Percentiles rank a stretch among this genome's conserved stretches.
These are phyloP conservation scores for Penicillium concentricum DNA, from an alignment of 2,329 filamentous ascomycete genomes.

Conservation along the genomic window DNA sequence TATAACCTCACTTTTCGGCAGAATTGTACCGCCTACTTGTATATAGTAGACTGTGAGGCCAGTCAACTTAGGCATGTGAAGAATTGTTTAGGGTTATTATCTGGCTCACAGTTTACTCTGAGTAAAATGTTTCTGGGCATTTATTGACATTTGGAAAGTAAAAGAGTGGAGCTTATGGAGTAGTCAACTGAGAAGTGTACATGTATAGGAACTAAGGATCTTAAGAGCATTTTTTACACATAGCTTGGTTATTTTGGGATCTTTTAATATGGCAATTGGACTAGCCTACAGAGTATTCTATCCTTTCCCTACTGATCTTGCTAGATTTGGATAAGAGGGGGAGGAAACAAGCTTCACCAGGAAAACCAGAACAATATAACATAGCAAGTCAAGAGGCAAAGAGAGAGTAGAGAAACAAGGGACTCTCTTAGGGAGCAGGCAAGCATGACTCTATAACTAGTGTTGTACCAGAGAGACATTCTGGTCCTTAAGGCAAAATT, in stretches of 20 bases:
- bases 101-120: too few species aligned
- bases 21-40: background rate
- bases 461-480: background rate
- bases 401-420: background rate
- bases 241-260: background rate
- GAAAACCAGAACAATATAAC: background rate
- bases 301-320: background rate
- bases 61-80: too few species aligned
- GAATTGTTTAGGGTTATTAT: too few species aligned
- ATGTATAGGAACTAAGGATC: background rate
- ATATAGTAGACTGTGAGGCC: background rate
- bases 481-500: background rate
- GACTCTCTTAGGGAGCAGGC: background rate
- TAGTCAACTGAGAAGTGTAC: background rate
- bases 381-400: too few species aligned
- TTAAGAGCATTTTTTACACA: background rate
- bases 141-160: background rate
- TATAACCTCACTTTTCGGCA: slow-evolving; percentile 19
- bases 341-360: background rate
- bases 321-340: background rate
- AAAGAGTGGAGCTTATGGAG: background rate
- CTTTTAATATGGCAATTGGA: background rate
- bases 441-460: background rate
- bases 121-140: too few species aligned
- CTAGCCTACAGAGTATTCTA: background rate